Evolutionary conservation across 352 stramenopile genomes (phyloP).

Genomic region (Globisporangium viniferum): DNA sequence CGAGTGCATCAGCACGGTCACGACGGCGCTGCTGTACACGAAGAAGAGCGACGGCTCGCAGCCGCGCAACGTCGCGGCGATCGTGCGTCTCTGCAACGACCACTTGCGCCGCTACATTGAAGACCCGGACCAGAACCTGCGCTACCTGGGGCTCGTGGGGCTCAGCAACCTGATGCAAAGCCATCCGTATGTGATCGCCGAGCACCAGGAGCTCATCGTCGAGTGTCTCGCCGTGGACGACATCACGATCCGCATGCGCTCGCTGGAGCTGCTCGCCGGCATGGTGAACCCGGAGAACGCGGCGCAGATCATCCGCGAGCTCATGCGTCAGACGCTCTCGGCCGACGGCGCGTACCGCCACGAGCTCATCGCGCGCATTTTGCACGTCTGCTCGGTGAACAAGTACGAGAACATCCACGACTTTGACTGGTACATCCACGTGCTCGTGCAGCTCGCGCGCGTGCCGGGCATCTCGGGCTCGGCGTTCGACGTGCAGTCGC

Average conservation of each 20-base stretch:
- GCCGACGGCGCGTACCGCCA: slow-evolving; percentile 94
- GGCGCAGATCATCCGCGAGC: slow-evolving; percentile 94
- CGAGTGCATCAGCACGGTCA: slow-evolving; percentile 97
- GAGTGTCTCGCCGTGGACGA: slow-evolving; percentile 97
- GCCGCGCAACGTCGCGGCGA: slow-evolving; percentile 89
- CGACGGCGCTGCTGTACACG: slow-evolving; percentile 95
- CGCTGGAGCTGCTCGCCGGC: slow-evolving; percentile 93
- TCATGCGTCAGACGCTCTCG: slow-evolving; percentile 94
- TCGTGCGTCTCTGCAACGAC: slow-evolving; percentile 95
- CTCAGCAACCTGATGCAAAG: slow-evolving; percentile 96
- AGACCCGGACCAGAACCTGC: slow-evolving; percentile 99
- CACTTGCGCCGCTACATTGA: slow-evolving; percentile 96
- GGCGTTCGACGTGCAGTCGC: slow-evolving; percentile 30
- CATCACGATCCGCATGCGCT: slow-evolving; percentile 97
- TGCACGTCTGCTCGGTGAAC: slow-evolving; percentile 95
- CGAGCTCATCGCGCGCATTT: slow-evolving; percentile 95
- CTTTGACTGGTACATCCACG: slow-evolving; percentile 98
- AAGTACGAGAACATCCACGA: slow-evolving; percentile 98
- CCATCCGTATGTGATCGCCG: slow-evolving; percentile 92
- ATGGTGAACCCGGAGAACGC: slow-evolving; percentile 97
- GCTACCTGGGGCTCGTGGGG: slow-evolving; percentile 97
- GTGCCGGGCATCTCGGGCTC: slow-evolving; percentile 74
- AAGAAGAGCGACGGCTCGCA: slow-evolving; percentile 95
- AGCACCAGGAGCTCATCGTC: slow-evolving; percentile 96
- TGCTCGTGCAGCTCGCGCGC: slow-evolving; percentile 94